These are phyloP conservation scores for Corylus americana DNA, from an alignment of 306 rosid species.

Conservation along the genomic window DNA sequence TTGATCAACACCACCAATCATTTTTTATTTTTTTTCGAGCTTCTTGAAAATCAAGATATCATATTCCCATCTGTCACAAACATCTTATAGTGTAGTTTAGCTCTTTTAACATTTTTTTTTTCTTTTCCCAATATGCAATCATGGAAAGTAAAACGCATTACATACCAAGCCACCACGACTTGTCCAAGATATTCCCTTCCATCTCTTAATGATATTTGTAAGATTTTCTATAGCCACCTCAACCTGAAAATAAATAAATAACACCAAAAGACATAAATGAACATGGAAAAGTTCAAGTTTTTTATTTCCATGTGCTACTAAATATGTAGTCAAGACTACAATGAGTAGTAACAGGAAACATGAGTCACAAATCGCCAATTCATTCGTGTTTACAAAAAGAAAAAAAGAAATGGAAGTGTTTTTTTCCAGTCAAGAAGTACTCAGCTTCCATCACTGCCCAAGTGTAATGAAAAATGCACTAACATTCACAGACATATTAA, in stretches of 20 bases:
- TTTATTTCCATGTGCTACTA: too few species aligned
- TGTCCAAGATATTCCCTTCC: slow-evolving; percentile 79
- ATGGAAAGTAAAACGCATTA: slow-evolving; percentile 13
- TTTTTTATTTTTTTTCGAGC: neutral
- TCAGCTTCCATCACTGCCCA: too few species aligned
- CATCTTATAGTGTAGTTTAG: neutral
- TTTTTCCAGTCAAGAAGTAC: too few species aligned
- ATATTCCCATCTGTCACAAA: neutral
- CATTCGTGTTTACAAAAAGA: too few species aligned
- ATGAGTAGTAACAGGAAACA: too few species aligned
- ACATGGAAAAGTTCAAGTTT: too few species aligned
- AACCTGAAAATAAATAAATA: slow-evolving; percentile 46
- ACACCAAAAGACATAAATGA: too few species aligned
- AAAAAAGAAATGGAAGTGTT: too few species aligned
- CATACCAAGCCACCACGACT: slow-evolving; percentile 90
- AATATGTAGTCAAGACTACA: too few species aligned
- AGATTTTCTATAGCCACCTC: slow-evolving; percentile 54
- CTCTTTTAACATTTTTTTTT: neutral
- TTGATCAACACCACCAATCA: neutral
- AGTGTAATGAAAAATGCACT: too few species aligned
- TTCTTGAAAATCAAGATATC: neutral
- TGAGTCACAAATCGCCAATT: too few species aligned
- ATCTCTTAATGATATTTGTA: slow-evolving; percentile 40
- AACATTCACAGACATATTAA: too few species aligned
- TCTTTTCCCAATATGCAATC: neutral